These are phyloP conservation scores for Linanthus parryae DNA, from an alignment of 148 eudicot genomes.

Conservation along the genomic window DNA sequence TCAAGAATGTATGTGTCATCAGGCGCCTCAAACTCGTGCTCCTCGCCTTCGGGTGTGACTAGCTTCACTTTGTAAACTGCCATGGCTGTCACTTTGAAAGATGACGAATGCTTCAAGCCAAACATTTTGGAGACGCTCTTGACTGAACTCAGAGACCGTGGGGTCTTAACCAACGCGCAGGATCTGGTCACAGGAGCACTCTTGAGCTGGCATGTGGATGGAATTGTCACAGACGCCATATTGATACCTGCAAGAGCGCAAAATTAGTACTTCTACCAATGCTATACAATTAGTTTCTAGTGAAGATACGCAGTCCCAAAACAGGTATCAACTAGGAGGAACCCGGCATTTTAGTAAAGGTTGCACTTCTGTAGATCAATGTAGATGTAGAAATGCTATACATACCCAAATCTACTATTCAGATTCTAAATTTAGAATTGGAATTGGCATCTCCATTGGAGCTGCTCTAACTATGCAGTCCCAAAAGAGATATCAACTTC, in stretches of 20 bases:
- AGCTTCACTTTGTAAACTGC: constrained; percentile 4
- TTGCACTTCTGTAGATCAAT: too few species aligned
- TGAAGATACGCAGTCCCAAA: too few species aligned
- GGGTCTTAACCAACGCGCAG: background rate
- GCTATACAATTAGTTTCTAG: too few species aligned
- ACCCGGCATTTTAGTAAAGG: too few species aligned
- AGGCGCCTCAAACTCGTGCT: constrained; percentile 4
- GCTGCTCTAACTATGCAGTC: too few species aligned
- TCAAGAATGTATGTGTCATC: background rate
- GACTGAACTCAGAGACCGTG: background rate
- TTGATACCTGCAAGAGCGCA: background rate
- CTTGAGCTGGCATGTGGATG: background rate
- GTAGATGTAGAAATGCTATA: too few species aligned
- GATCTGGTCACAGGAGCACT: background rate
- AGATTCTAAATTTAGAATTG: too few species aligned
- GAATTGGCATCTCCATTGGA: too few species aligned
- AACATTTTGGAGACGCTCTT: background rate
- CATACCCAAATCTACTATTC: too few species aligned
- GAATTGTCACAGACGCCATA: background rate
- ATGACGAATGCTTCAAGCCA: background rate
- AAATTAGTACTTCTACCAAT: background rate
- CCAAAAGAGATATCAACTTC: too few species aligned
- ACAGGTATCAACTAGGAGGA: too few species aligned
- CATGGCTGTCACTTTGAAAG: constrained; percentile 1
- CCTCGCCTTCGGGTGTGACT: constrained; percentile 1